Evolutionary conservation across 208 protist species (phyloP), one percentile per base, ranked within the genome.

Genomic region (Histomonas meleagridis): DNA sequence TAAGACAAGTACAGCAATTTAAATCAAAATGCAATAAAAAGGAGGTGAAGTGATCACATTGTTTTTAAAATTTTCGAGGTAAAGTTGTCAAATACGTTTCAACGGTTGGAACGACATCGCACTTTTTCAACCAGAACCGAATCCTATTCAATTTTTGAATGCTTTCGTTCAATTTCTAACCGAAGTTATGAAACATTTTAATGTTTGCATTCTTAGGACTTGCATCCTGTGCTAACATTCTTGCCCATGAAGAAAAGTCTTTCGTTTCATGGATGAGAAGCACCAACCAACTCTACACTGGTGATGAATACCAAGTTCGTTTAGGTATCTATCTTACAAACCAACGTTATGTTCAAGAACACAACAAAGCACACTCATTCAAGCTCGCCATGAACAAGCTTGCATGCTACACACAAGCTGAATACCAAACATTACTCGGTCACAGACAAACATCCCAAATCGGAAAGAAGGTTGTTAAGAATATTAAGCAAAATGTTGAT

Each of bases 401-500:
- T 35, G n/a, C 70, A 32, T 79, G 70, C 70, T 28, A 49, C n/a
- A 79, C 70, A 79, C 70, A 32, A 79, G 4, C 70, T 49, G 70
- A 79, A 35, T 79, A 79, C 70, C 18, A 48, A 10, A 40, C 40
- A 7, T 40, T 79, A 32, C 70, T 79, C 28, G 70, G 70, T 43
- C 70, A 49, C 40, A 79, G 49, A 40, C 12, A 4, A 28, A 1
- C 70, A 28, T 18, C 9, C 12, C 0, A 16, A 3, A 40, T 14
- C 70, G 40, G n/a, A n/a, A 40, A 18, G 12, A 79, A 79, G 70
- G 40, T 49, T 40, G 26, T 79, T 40, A 79, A 79, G 12, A 35
- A 32, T 23, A 43, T 53, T 18, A n/a, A n/a, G n/a, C n/a, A n/a
- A n/a, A 51, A 62, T 5, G 48, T 94, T 0, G 93, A 93, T 55